Conservation (phyloP, 768 basidiomycete genomes). For the Trametes maxima region DNA sequence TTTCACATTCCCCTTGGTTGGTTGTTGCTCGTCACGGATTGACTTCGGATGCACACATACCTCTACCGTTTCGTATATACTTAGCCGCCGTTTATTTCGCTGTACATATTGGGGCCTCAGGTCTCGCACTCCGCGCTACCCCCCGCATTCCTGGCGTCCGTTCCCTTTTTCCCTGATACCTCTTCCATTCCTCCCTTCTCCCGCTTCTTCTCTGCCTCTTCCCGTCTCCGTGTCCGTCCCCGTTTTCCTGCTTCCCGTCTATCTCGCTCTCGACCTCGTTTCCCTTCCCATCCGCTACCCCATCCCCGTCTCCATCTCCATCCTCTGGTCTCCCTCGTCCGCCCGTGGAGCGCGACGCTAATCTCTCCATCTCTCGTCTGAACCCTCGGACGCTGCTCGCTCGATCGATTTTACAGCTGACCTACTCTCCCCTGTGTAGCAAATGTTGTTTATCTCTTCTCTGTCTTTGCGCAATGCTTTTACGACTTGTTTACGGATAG, state of each 20-base stretch:
- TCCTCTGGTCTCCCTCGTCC: conserved; percentile 5
- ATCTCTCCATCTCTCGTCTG: conserved; percentile 4
- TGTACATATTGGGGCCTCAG: conserved; percentile 23
- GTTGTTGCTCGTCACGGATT: conserved; percentile 24
- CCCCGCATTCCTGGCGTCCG: conserved; percentile 21
- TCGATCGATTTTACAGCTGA: conserved; percentile 22
- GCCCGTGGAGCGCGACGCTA: conserved; percentile 12
- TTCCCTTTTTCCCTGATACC: conserved; percentile 29
- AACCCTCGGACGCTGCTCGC: conserved; percentile 5
- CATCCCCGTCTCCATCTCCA: too few relatives aligned
- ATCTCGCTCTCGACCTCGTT: conserved; percentile 33
- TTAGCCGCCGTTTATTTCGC: conserved; percentile 35
- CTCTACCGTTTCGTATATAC: conserved; percentile 31
- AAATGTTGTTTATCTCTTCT: conserved; percentile 21
- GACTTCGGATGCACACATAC: conserved; percentile 29
- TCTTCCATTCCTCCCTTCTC: conserved; percentile 21
- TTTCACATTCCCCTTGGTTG: conserved; percentile 22
- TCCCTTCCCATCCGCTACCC: not conserved
- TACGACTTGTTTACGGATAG: conserved; percentile 23
- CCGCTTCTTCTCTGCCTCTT: conserved; percentile 11
- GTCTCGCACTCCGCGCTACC: conserved; percentile 25
- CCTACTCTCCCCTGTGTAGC: conserved; percentile 22
- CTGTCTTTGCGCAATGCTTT: conserved; percentile 6
- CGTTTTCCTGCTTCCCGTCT: not conserved
- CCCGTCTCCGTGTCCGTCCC: conserved; percentile 30